phyloP scores from a whole-genome alignment of 352 stramenopile genomes.

The Phytophthora crassamura region DNA sequence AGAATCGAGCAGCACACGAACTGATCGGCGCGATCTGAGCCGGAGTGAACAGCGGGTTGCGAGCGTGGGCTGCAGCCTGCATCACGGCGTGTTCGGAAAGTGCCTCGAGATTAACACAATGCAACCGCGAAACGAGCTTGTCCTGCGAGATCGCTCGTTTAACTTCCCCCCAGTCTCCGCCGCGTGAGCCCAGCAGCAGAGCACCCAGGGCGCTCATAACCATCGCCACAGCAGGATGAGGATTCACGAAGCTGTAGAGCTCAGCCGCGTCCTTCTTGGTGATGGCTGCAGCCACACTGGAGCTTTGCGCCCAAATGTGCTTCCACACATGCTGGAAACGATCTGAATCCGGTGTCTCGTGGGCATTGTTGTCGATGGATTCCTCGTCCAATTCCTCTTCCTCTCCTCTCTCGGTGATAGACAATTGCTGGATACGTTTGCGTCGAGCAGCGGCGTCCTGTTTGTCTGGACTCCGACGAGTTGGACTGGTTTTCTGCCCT shows the following conservation, averaged over 20 bases:
- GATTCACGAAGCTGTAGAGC: conserved; percentile 82
- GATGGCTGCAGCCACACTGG: conserved; percentile 32
- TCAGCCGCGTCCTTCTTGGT: conserved; percentile 80
- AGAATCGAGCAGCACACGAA: conserved; percentile 88
- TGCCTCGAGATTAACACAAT: conserved; percentile 49
- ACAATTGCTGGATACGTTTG: conserved; percentile 15
- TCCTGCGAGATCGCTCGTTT: conserved; percentile 74
- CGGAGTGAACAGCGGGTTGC: conserved; percentile 75
- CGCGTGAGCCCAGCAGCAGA: conserved; percentile 53
- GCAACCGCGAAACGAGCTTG: conserved; percentile 59
- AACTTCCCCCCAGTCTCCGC: conserved; percentile 47
- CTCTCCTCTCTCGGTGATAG: conserved; percentile 28
- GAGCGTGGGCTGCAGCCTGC: conserved; percentile 52
- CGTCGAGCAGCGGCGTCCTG: background rate
- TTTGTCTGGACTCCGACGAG: conserved; percentile 17
- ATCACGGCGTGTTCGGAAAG: conserved; percentile 43
- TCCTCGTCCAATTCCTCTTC: conserved; percentile 27
- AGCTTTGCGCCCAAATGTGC: conserved; percentile 45
- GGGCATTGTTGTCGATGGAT: background rate
- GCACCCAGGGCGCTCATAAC: conserved; percentile 67
- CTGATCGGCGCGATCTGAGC: conserved; percentile 81
- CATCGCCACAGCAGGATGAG: conserved; percentile 81
- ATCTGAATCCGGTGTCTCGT: conserved; percentile 1
- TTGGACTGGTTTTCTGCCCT: conserved; percentile 24
- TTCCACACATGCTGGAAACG: conserved; percentile 41